A percentile compares a stretch with the other conserved stretches of the same genome.
phyloP scores from a whole-genome alignment of 441 rosid genomes.

The Metrosideros polymorpha region DNA sequence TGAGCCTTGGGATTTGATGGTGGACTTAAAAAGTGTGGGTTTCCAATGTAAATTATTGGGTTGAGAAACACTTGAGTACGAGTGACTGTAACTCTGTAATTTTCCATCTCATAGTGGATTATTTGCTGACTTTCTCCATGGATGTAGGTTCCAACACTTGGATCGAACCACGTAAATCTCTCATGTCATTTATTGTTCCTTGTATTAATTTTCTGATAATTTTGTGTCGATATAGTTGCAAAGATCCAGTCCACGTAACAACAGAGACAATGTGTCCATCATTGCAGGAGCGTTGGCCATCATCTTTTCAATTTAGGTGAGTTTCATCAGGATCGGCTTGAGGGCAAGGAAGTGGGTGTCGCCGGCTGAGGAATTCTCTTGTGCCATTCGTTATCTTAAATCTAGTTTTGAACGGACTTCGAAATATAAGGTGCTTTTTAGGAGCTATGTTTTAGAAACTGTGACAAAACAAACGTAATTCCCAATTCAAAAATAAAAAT shows the following conservation, averaged over 20 bases:
- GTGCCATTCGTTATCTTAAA: background rate
- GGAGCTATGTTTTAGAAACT: background rate
- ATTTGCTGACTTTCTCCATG: background rate
- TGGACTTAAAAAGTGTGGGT: no score
- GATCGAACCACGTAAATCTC: background rate
- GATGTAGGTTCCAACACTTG: background rate
- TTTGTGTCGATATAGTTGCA: background rate
- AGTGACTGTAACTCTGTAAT: background rate
- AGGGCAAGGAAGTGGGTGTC: background rate
- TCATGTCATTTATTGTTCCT: background rate
- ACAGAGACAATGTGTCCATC: background rate
- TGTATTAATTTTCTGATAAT: background rate
- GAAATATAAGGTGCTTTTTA: background rate
- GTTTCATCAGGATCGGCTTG: background rate
- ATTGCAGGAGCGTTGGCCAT: background rate
- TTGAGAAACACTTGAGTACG: background rate
- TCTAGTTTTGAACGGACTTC: background rate
- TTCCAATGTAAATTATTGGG: background rate
- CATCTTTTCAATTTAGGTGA: background rate
- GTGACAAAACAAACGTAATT: background rate
- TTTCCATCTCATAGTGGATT: background rate
- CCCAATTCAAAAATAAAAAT: background rate
- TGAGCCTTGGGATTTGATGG: no score
- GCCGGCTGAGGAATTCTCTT: background rate
- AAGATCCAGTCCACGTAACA: background rate